Evolutionary conservation across 2,329 filamentous ascomycete genomes (phyloP).

Genomic region (Trichoderma sp.): DNA sequence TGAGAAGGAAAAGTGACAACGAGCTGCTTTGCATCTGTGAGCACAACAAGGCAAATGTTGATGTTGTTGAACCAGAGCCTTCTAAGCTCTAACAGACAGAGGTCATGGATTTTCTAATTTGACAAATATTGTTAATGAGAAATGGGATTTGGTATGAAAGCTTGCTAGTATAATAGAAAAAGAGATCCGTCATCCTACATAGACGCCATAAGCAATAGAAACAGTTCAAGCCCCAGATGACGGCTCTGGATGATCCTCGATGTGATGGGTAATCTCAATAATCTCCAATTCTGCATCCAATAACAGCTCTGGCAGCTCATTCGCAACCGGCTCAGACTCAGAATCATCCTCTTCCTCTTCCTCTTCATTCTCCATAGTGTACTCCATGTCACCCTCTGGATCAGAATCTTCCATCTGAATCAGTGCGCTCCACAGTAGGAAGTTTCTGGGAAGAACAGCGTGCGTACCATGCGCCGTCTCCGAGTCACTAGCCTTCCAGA

Average conservation of each 20-base stretch:
- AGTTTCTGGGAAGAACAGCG: conserved; percentile 33
- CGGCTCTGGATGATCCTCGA: not conserved
- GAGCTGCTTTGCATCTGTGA: conserved; percentile 59
- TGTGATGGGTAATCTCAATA: conserved; percentile 23
- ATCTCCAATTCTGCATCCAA: conserved; percentile 30
- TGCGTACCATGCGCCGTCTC: conserved; percentile 21
- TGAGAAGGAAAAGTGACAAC: conserved; percentile 55
- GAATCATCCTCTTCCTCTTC: conserved; percentile 34
- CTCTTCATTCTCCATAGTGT: conserved; percentile 32
- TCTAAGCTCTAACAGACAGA: conserved; percentile 32
- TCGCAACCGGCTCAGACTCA: conserved; percentile 29
- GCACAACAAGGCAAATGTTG: conserved; percentile 65
- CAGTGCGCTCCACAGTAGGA: conserved; percentile 33
- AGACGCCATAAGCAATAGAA: not conserved
- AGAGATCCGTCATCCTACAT: not conserved
- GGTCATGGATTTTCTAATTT: not conserved
- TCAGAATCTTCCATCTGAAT: conserved; percentile 28
- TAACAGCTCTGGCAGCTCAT: conserved; percentile 31
- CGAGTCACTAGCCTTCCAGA: conserved; percentile 71
- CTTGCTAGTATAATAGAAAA: not conserved
- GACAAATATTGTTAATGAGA: not conserved
- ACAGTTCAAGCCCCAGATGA: not conserved
- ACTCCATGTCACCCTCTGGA: conserved; percentile 33
- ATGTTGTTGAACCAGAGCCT: conserved; percentile 52
- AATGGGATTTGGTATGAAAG: not conserved